Conservation (phyloP, 768 basidiomycete species). For the Leccinellum luteum region DNA sequence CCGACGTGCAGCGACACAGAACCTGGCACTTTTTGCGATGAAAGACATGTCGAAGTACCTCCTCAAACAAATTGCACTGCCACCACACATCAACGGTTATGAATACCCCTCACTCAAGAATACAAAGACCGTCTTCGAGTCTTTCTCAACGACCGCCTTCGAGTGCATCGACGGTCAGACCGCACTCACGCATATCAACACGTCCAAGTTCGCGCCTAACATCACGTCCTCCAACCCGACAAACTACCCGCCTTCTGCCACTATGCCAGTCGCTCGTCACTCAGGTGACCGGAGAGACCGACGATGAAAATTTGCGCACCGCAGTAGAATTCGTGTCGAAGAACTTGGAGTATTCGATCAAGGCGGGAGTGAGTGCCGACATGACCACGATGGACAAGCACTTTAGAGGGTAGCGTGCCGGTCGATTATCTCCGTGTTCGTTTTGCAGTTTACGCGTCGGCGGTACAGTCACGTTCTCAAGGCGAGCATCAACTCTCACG, state of each 20-base stretch:
- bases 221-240: constrained; percentile 52
- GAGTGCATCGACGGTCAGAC: constrained; percentile 38
- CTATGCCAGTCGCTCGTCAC: constrained; percentile 53
- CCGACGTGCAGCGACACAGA: constrained; percentile 7
- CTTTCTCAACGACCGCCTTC: constrained; percentile 41
- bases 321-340: constrained; percentile 57
- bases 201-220: constrained; percentile 43
- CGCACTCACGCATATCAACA: constrained; percentile 33
- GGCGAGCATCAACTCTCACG: constrained; percentile 64
- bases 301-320: constrained; percentile 44
- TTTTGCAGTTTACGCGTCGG: constrained; percentile 13
- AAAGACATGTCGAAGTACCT: constrained; percentile 15
- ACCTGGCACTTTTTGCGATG: constrained; percentile 10
- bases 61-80: constrained; percentile 4
- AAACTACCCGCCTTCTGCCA: constrained; percentile 50
- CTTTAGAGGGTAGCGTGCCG: constrained; percentile 46
- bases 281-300: constrained; percentile 48
- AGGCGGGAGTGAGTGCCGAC: constrained; percentile 57
- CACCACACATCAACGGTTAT: constrained; percentile 8
- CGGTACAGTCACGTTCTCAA: constrained; percentile 56
- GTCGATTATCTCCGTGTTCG: constrained; percentile 2
- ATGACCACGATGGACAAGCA: constrained; percentile 53
- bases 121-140: constrained; percentile 35
- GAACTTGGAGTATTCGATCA: constrained; percentile 55
- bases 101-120: constrained; percentile 25